Evolutionary conservation across 306 rosid genomes (phyloP).

Genomic region (Nissolia schottii): DNA sequence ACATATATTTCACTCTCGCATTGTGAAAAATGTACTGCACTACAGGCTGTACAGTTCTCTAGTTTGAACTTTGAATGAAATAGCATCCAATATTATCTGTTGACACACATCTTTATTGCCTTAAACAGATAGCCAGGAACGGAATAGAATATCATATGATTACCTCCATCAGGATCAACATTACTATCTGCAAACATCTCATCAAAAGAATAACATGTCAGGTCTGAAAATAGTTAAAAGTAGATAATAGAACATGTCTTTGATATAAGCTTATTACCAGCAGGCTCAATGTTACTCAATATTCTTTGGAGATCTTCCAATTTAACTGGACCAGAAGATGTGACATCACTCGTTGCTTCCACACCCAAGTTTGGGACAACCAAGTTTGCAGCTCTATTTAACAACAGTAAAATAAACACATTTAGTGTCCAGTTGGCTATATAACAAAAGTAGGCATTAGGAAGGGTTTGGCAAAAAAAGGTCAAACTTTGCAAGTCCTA

Average conservation of each 20-base stretch:
- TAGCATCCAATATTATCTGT: conserved; percentile 12
- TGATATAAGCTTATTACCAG: conserved; percentile 45
- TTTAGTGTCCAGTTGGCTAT: conserved; percentile 11
- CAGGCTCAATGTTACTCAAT: conserved; percentile 69
- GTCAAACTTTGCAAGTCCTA: background rate
- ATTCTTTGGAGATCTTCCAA: conserved; percentile 86
- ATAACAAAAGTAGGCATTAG: background rate
- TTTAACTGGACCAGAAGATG: conserved; percentile 77
- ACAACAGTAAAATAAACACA: background rate
- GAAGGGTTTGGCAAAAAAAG: background rate
- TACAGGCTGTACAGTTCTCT: background rate
- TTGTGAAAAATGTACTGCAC: background rate
- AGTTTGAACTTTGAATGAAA: conserved; percentile 9
- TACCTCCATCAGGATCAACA: conserved; percentile 86
- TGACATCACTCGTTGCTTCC: conserved; percentile 51
- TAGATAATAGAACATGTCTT: background rate
- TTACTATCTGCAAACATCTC: conserved; percentile 48
- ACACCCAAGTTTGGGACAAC: conserved; percentile 52
- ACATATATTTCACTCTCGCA: background rate
- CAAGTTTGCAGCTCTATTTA: conserved; percentile 45
- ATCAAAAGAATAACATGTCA: conserved; percentile 34
- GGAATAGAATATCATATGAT: conserved; percentile 19
- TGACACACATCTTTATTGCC: background rate
- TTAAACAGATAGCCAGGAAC: background rate
- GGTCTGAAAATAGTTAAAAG: conserved; percentile 15